Base-by-base conservation (phyloP, 208 protist species). In the Leishmania tarentolae region DNA sequence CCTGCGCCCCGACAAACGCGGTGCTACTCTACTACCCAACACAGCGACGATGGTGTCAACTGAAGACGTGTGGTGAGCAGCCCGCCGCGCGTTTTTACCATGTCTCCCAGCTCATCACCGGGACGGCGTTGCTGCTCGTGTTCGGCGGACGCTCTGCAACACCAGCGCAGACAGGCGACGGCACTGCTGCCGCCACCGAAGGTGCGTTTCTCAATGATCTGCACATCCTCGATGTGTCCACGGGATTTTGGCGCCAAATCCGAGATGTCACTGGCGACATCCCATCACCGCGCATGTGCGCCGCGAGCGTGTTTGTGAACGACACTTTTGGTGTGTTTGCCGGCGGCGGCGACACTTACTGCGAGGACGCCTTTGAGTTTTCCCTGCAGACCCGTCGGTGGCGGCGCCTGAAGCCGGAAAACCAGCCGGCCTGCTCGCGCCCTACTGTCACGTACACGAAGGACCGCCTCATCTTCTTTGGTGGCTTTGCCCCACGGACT, bases 51-150 rank as follows among this genome's bases (percentile, higher is more conserved):
- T 92, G 89, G 89, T 81, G 75, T 40, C 84, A 76, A 5, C 80
- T 92, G 72, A 80, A 72, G 69, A 87, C 87, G 31, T 87, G 78
- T 37, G 89, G 89, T 13, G 80, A 87, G 31, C 19, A 61, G 2
- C 89, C 89, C 9, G 69, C 79, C 24, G 87, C 87, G 8, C 89
- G 89, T 68, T 90, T 85, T 70, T 90, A 86, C 53, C 89, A 92
- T 65, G 85, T 88, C 44, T 72, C 89, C 3, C 77, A 91, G 47
- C 61, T 91, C 69, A 53, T 92, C 42, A 79, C 83, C 1, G 81
- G 83, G 71, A 89, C 89, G n/a, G 72, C 85, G 50, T 79, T 91
- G 76, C 47, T 92, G 70, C 59, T 90, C 37, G 83, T 92, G n/a
- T 92, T 92, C 76, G 89, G 89, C n/a, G 89, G 89, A 9, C 86